A percentile compares a stretch with the other conserved stretches of the same genome.
Conservation (phyloP, 495 filamentous ascomycete genomes). For the Daldinia bambusicola region DNA sequence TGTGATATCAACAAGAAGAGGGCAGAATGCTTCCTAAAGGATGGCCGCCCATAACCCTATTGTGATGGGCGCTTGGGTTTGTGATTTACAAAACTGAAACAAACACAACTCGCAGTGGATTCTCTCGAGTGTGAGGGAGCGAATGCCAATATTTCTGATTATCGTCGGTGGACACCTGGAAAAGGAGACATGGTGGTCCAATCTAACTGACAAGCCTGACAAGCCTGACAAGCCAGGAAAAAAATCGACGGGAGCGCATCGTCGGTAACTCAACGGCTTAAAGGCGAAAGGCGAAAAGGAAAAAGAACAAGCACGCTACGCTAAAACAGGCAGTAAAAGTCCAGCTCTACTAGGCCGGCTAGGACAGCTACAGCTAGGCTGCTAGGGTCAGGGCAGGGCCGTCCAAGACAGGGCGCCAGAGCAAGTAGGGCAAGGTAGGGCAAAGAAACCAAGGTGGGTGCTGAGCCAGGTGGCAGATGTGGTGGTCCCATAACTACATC, state of each 20-base stretch:
- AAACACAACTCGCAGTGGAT: conserved; percentile 35
- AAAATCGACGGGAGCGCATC: conserved; percentile 24
- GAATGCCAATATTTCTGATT: conserved; percentile 25
- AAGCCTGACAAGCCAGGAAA: conserved; percentile 14
- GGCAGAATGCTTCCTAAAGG: conserved; percentile 19
- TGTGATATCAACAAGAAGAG: conserved; percentile 30
- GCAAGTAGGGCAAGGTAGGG: conserved; percentile 20
- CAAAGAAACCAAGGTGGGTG: conserved; percentile 26
- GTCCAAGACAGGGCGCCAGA: conserved; percentile 33
- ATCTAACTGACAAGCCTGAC: conserved; percentile 15
- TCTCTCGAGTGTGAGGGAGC: conserved; percentile 25
- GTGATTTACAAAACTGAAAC: conserved; percentile 41
- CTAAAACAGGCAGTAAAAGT: conserved; percentile 29
- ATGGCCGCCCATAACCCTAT: conserved; percentile 33
- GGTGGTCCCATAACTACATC: conserved; percentile 49
- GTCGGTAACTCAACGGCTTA: conserved; percentile 23
- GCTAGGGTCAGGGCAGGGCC: conserved; percentile 40
- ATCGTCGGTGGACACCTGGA: conserved; percentile 28
- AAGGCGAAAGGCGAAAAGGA: conserved; percentile 11
- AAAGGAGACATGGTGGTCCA: conserved; percentile 16
- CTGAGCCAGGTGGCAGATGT: conserved; percentile 46
- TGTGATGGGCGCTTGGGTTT: conserved; percentile 33
- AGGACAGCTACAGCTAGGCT: conserved; percentile 40
- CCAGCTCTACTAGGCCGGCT: conserved; percentile 33
- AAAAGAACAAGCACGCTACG: conserved; percentile 20